These are phyloP conservation scores for Epichloe hybrida DNA, from an alignment of 2,329 filamentous ascomycete species.

Conservation along the genomic window DNA sequence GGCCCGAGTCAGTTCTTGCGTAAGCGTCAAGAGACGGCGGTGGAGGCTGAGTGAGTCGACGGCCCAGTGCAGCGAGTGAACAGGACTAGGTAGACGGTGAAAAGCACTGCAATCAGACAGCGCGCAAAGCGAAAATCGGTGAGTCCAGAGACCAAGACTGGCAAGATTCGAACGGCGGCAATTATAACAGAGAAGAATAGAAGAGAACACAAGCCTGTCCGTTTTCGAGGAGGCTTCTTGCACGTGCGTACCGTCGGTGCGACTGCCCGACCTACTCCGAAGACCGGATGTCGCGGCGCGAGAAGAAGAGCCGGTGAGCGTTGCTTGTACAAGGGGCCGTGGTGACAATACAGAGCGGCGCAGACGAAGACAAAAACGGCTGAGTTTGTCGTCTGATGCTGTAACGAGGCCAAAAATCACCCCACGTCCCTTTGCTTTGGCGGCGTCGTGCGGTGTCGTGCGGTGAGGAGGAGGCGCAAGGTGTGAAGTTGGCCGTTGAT, in stretches of 20 bases:
- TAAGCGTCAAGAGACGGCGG: not conserved
- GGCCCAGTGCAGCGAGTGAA: not conserved
- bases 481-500: not conserved
- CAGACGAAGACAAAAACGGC: not conserved
- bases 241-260: slow-evolving; percentile 4
- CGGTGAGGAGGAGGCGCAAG: not conserved
- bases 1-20: not conserved
- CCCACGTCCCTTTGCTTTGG: not conserved
- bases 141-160: not conserved
- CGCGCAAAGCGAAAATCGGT: not conserved
- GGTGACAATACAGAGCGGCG: not conserved
- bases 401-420: not conserved
- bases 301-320: slow-evolving; percentile 1
- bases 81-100: not conserved
- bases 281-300: not conserved
- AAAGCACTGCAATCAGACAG: not conserved
- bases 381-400: not conserved
- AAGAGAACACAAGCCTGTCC: not conserved
- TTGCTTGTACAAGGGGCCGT: not conserved
- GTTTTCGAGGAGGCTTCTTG: not conserved
- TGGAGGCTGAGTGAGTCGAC: not conserved
- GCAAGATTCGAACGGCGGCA: not conserved
- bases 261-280: not conserved
- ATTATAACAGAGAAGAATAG: not conserved
- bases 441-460: not conserved